Conservation (phyloP, 768 basidiomycete species). For the Trametes maxima region DNA sequence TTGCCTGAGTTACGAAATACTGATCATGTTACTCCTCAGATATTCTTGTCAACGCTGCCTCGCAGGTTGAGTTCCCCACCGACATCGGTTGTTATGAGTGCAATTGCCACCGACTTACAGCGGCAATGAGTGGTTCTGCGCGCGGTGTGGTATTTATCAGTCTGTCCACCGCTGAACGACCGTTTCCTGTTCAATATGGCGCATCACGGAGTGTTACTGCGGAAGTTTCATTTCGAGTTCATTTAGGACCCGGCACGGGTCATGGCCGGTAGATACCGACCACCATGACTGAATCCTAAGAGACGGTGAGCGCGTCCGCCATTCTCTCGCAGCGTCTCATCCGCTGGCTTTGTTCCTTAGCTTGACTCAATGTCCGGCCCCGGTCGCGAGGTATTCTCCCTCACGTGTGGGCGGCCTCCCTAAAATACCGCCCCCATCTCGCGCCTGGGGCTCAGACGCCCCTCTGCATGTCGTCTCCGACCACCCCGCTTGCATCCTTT, state of each 20-base stretch:
- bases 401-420: neutral
- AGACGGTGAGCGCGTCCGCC: slow-evolving; percentile 4
- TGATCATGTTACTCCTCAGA: neutral
- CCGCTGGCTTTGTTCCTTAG: neutral
- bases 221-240: slow-evolving; percentile 12
- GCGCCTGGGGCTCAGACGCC: neutral
- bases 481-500: neutral
- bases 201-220: slow-evolving; percentile 8
- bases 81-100: neutral
- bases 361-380: neutral
- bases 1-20: neutral
- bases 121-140: neutral
- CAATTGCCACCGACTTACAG: neutral
- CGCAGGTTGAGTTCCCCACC: neutral
- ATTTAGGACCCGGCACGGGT: slow-evolving; percentile 1
- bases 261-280: slow-evolving; percentile 2
- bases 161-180: neutral
- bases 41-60: neutral
- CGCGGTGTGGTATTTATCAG: neutral
- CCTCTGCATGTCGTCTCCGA: slow-evolving; percentile 7
- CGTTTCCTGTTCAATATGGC: neutral
- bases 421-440: neutral
- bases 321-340: neutral
- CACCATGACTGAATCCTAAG: slow-evolving; percentile 5
- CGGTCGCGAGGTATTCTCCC: neutral